Base-by-base conservation (phyloP, 768 basidiomycete genomes). In the Hericium erinaceus region DNA sequence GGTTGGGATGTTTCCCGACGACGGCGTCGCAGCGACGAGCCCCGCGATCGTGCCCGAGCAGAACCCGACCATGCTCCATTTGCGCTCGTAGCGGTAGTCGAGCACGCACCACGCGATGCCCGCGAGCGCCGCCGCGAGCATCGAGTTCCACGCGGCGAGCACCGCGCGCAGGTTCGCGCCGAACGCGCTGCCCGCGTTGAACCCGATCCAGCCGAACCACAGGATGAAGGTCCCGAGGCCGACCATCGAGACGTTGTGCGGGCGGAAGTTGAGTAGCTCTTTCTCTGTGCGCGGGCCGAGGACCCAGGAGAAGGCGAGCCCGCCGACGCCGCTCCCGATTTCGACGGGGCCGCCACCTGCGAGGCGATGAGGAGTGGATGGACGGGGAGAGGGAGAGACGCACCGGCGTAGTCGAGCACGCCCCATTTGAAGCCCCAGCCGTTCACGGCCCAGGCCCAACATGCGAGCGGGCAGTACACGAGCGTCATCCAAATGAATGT, bases 121-220 rank as follows among this genome's bases (percentile, higher is more conserved):
- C 37, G 83, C 90, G 60, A 89, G 83, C 2, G 90, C 87, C 39
- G 89, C 87, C 18, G 85, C 82, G 13, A 93, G 73, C 86, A 92
- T 93, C 41, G 90, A 87, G 71, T 94, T 94, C 83, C 92, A 88
- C 56, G 87, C 80, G 16, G 92, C 91, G 68, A 86, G 81, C 57
- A 92, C 77, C 2, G 91, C 92, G 52, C 92, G 85, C 41, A 95
- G 75, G 70, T 92, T 95, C 40, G 93, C 93, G 24, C 84, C 80
- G 61, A 97, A 81, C 10, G 92, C 93, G 18, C 84, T 87, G 22
- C 95, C 95, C 9, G 92, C 94, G 71, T 93, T 93, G 79, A 92
- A 93, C 1, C 90, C 91, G 60, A 95, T 90, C 94, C 94, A 97
- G 4, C 89, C 89, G 58, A 92, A 90, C 92, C 92, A 97, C 54